These are phyloP conservation scores for Podila epigama DNA, from an alignment of 192 early-diverging fungal genomes.

Conservation along the genomic window DNA sequence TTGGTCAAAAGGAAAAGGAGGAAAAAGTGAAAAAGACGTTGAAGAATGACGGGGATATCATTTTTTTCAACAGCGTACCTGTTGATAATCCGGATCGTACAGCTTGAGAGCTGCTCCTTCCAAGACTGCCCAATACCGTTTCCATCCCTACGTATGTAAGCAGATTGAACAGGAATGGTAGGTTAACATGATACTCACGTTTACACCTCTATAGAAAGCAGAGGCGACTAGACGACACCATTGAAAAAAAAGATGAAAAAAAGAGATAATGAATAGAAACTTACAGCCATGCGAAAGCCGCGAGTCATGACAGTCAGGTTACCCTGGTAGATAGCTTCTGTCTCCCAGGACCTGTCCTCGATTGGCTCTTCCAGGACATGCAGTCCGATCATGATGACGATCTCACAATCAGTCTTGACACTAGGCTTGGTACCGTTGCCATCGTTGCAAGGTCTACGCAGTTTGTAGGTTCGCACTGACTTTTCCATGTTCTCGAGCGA, in stretches of 20 bases:
- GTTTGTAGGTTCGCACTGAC: conserved; percentile 31
- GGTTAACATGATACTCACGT: neutral
- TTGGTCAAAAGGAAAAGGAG: neutral
- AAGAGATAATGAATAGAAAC: neutral
- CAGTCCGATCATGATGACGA: conserved; percentile 39
- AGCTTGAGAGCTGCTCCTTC: conserved; percentile 30
- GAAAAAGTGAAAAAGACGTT: neutral
- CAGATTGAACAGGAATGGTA: neutral
- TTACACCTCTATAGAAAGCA: neutral
- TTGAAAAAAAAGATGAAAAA: neutral
- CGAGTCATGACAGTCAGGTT: conserved; percentile 39
- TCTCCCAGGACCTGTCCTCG: conserved; percentile 43
- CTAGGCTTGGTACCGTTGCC: conserved; percentile 4
- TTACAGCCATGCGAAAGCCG: conserved; percentile 19
- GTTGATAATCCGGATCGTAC: conserved; percentile 41
- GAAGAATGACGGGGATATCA: neutral
- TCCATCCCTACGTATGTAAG: conserved; percentile 17
- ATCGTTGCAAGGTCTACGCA: neutral
- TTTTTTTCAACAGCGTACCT: conserved; percentile 2
- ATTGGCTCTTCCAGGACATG: conserved; percentile 41
- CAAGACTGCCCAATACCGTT: conserved; percentile 42
- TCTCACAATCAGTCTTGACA: conserved; percentile 36
- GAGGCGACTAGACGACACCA: neutral
- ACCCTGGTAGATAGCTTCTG: conserved; percentile 14
- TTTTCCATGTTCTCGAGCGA: conserved; percentile 21